Evolutionary conservation across 129 eudicot genomes (phyloP), one percentile per base, ranked within the genome.

Genomic region (Pittosporum tobira): DNA sequence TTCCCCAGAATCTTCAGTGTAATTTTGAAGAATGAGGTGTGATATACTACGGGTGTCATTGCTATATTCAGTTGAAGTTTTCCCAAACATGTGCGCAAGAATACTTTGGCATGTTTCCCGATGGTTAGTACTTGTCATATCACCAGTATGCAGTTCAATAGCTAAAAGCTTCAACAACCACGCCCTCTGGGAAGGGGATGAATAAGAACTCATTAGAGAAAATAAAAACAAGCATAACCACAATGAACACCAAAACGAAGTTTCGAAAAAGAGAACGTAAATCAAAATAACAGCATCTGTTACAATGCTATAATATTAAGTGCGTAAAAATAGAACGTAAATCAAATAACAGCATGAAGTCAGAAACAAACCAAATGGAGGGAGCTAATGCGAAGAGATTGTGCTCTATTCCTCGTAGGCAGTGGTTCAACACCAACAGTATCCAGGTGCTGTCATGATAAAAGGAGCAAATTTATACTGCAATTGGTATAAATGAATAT

Each of bases 131-230:
- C 73, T 73, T 14, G 79, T 52, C 69, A 74, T 63, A 72, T 91
- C 94, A 20, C 81, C 94, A 59, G 81, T 62, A 72, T 91, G 95
- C 50, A 91, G 59, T 69, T 84, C 98, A 20, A 91, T 74, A 2
- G 96, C 84, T 50, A 91, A 80, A 69, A 91, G 94, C 76, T 91
- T 91, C 87, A 91, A 81, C 64, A 91, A 58, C 98, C 98, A 91
- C 2, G 98, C 95, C 70, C 98, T 78, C 98, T 91, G 78, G 21
- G 70, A n/a, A 68, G 60, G 37, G 22, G 20, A 28, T 11, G 26
- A 21, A 42, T 15, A 20, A 42, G 1, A 59, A 51, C 3, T 36
- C 29, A 59, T 27, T 8, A 67, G n/a, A 49, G 34, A 3, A n/a
- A n/a, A n/a, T n/a, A n/a, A n/a, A n/a, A n/a, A n/a, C n/a, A n/a